Percentiles rank a stretch among this genome's conserved stretches.
Conservation (phyloP, 2,329 filamentous ascomycete genomes). For the Aureobasidium sp. region DNA sequence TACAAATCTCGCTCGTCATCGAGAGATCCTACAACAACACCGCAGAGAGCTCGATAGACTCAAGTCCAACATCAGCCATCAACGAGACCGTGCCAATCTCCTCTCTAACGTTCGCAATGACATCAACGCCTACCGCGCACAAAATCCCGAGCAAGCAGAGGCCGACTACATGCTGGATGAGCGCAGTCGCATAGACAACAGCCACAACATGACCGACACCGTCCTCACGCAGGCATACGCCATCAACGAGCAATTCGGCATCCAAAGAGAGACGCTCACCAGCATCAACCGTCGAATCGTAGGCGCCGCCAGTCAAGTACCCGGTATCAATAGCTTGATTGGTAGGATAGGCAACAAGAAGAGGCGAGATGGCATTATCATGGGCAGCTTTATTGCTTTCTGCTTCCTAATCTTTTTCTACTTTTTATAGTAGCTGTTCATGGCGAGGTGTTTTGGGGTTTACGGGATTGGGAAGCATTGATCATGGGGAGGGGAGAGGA, state of each 20-base stretch:
- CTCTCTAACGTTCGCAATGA: constrained; percentile 86
- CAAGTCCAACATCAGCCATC: constrained; percentile 63
- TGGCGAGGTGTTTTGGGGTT: constrained; percentile 6
- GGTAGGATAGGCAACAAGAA: constrained; percentile 90
- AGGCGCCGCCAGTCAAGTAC: constrained; percentile 80
- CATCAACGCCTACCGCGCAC: constrained; percentile 76
- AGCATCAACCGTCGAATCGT: constrained; percentile 90
- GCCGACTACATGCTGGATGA: constrained; percentile 97
- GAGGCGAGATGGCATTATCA: constrained; percentile 86
- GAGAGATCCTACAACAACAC: constrained; percentile 83
- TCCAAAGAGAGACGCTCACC: constrained; percentile 80
- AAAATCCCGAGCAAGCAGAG: constrained; percentile 73
- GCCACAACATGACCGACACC: constrained; percentile 79
- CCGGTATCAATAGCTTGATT: constrained; percentile 87
- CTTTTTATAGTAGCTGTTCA: constrained; percentile 48
- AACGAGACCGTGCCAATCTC: constrained; percentile 81
- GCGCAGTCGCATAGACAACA: constrained; percentile 76
- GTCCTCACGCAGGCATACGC: constrained; percentile 94
- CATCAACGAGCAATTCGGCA: constrained; percentile 81
- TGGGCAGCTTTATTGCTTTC: constrained; percentile 83
- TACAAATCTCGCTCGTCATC: constrained; percentile 86
- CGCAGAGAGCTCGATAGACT: constrained; percentile 73
- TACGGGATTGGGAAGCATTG: neutral
- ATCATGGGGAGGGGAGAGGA: constrained; percentile 6
- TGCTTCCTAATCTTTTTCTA: constrained; percentile 84